Evolutionary conservation across 2,329 filamentous ascomycete species (phyloP).

Genomic region (Phaeophleospora eucalypticola): DNA sequence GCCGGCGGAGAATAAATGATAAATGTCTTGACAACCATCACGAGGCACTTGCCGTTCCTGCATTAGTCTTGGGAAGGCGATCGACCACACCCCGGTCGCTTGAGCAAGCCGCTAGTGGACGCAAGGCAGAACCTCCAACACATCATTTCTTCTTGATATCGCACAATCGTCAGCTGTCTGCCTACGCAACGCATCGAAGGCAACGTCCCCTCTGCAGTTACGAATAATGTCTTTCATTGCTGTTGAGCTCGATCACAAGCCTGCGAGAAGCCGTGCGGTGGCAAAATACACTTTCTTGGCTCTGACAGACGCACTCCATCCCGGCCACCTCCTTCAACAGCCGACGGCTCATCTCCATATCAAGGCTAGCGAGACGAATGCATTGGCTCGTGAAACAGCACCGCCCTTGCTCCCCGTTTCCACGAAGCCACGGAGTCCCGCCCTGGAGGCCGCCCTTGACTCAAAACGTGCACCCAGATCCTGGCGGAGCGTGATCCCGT

Average conservation of each 20-base stretch:
- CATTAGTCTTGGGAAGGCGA: neutral
- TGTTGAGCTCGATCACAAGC: neutral
- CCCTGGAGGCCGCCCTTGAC: constrained; percentile 18
- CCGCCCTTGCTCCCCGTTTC: constrained; percentile 13
- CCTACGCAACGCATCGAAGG: neutral
- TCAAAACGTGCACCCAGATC: constrained; percentile 9
- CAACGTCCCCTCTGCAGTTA: too few species aligned
- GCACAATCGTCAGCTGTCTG: neutral
- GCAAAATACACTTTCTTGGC: constrained; percentile 15
- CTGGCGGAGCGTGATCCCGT: constrained; percentile 9
- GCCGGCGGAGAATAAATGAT: neutral
- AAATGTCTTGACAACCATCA: neutral
- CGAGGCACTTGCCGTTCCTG: neutral
- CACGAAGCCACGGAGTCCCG: constrained; percentile 11
- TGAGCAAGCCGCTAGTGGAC: neutral
- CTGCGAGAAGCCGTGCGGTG: constrained; percentile 3
- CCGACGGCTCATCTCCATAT: constrained; percentile 10
- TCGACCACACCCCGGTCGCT: neutral
- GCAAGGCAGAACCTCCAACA: neutral
- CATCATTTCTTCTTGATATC: neutral
- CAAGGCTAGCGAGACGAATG: constrained; percentile 9
- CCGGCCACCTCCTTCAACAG: constrained; percentile 1
- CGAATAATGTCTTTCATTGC: too few species aligned
- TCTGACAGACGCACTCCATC: constrained; percentile 5
- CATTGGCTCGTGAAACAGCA: constrained; percentile 17